Conservation (phyloP, 257 asterid species). For the Catharanthus roseus region DNA sequence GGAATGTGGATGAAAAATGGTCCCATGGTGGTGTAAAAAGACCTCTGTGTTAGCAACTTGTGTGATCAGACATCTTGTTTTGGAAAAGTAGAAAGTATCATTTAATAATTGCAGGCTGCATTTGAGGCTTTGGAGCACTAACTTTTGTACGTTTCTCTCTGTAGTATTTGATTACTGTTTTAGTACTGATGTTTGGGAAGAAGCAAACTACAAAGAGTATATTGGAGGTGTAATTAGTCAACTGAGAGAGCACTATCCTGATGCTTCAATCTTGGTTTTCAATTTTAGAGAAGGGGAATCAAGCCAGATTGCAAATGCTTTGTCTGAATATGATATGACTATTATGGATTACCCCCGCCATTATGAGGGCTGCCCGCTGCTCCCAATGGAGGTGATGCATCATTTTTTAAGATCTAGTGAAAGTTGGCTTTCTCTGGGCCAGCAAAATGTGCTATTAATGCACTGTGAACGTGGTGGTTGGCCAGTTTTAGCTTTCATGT, state of each 20-base stretch:
- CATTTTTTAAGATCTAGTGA: conserved; percentile 87
- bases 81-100: neutral
- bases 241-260: conserved; percentile 70
- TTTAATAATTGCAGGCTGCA: neutral
- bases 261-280: conserved; percentile 75
- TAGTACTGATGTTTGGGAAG: conserved; percentile 69
- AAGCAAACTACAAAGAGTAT: conserved; percentile 58
- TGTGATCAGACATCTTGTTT: neutral
- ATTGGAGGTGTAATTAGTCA: conserved; percentile 63
- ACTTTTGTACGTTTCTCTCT: conserved; percentile 17
- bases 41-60: neutral
- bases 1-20: neutral
- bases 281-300: conserved; percentile 70
- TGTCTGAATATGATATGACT: conserved; percentile 76
- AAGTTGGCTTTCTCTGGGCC: conserved; percentile 95
- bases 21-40: neutral
- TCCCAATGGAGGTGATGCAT: conserved; percentile 91
- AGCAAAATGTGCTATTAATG: conserved; percentile 82
- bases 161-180: conserved; percentile 91
- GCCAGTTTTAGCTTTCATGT: conserved; percentile 94
- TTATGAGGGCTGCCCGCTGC: conserved; percentile 87
- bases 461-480: conserved; percentile 95
- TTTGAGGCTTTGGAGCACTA: conserved; percentile 3
- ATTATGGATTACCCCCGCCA: conserved; percentile 95
- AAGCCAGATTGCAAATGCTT: conserved; percentile 62